Evolutionary conservation across 306 rosid genomes (phyloP).

Genomic region (Coriaria nepalensis): DNA sequence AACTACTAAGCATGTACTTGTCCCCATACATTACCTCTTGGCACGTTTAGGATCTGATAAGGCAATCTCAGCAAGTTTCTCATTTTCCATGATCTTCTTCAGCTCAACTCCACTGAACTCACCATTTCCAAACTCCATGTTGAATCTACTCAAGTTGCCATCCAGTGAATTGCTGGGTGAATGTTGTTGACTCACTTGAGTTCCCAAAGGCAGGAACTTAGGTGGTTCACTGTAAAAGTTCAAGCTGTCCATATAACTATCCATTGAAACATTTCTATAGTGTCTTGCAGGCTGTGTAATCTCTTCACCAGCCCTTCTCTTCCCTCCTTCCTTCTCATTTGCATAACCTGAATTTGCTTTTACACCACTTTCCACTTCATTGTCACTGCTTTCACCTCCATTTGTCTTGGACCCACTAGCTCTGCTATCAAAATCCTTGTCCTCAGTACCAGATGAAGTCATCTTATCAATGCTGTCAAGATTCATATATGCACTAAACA

Average conservation of each 20-base stretch:
- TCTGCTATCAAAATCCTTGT: constrained; percentile 41
- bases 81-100: constrained; percentile 60
- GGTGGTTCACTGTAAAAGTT: constrained; percentile 36
- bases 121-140: constrained; percentile 44
- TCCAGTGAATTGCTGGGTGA: constrained; percentile 39
- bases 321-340: constrained; percentile 51
- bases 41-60: constrained; percentile 80
- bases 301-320: constrained; percentile 51
- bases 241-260: constrained; percentile 57
- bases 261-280: constrained; percentile 62
- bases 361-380: constrained; percentile 59
- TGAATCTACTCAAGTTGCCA: constrained; percentile 30
- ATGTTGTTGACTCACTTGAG: constrained; percentile 30
- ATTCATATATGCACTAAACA: constrained; percentile 57
- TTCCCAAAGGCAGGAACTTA: constrained; percentile 35
- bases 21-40: constrained; percentile 37
- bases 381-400: constrained; percentile 69
- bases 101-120: constrained; percentile 57
- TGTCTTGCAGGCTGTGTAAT: constrained; percentile 35
- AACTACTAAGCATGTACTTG: background rate
- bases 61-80: constrained; percentile 71
- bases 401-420: constrained; percentile 49
- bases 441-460: constrained; percentile 47
- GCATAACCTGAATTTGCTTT: constrained; percentile 31
- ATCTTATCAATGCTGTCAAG: constrained; percentile 44